Evolutionary conservation across 495 filamentous ascomycete genomes (phyloP).

Genomic region (Annulohypoxylon bovei): DNA sequence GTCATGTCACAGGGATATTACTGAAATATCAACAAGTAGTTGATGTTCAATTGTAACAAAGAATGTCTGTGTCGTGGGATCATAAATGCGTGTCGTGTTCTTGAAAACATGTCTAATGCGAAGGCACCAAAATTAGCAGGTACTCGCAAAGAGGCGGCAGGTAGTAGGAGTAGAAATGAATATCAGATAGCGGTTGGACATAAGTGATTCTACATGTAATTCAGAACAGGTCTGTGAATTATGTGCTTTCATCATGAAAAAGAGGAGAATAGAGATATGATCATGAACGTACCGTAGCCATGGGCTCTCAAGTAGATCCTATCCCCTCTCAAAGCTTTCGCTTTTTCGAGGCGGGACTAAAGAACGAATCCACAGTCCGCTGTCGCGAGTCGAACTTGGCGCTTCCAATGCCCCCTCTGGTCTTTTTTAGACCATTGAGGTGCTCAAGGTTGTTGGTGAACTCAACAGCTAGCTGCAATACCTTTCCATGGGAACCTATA

Average conservation of each 20-base stretch:
- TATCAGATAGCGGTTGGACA: constrained; percentile 86
- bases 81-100: background rate
- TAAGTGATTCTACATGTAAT: constrained; percentile 68
- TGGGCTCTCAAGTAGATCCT: background rate
- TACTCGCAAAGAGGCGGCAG: background rate
- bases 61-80: background rate
- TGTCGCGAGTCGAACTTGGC: constrained; percentile 75
- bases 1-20: background rate
- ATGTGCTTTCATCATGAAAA: constrained; percentile 71
- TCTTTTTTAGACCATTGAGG: constrained; percentile 76
- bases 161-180: constrained; percentile 1
- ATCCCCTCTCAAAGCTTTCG: constrained; percentile 44
- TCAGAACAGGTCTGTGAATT: constrained; percentile 87
- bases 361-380: constrained; percentile 79
- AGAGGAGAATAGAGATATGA: constrained; percentile 23
- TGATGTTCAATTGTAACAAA: background rate
- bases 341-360: constrained; percentile 63
- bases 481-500: background rate
- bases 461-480: constrained; percentile 27
- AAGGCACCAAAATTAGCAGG: constrained; percentile 18
- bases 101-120: constrained; percentile 18
- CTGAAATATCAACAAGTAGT: too few relatives aligned
- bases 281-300: constrained; percentile 46
- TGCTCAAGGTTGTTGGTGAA: constrained; percentile 68
- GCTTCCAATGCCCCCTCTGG: constrained; percentile 80